Evolutionary conservation across 331 rosid genomes (phyloP).

Genomic region (Quercus tomentella): DNA sequence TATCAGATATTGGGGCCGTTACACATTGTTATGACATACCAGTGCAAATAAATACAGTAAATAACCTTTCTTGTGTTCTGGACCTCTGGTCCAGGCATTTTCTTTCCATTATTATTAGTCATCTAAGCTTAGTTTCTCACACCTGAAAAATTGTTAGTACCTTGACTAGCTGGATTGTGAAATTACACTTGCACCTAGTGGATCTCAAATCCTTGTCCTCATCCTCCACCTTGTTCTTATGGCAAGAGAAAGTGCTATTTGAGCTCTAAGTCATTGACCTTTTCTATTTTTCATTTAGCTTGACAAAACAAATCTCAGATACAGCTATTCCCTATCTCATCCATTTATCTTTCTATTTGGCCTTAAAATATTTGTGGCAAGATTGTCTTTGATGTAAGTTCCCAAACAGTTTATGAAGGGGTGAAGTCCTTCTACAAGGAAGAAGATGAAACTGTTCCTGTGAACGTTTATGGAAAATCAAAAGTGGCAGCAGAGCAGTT

Average conservation of each 20-base stretch:
- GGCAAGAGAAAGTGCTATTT: background rate
- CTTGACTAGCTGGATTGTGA: background rate
- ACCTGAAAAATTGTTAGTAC: background rate
- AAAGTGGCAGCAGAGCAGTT: constrained; percentile 76
- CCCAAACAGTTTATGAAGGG: constrained; percentile 78
- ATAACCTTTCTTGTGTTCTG: background rate
- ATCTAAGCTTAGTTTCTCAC: background rate
- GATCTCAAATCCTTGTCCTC: background rate
- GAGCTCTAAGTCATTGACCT: background rate
- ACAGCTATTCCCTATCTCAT: background rate
- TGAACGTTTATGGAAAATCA: constrained; percentile 78
- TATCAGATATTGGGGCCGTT: background rate
- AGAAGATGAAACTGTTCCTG: constrained; percentile 61
- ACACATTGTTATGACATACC: background rate
- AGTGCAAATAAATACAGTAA: background rate
- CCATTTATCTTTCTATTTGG: background rate
- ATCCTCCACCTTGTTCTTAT: background rate
- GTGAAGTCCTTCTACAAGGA: constrained; percentile 81
- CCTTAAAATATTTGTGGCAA: constrained; percentile 19
- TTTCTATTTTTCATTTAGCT: background rate
- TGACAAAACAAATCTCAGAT: background rate
- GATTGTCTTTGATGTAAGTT: constrained; percentile 20
- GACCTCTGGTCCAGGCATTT: background rate
- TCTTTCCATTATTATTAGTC: background rate
- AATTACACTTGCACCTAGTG: background rate